phyloP scores from a whole-genome alignment of 345 rosid species.

The Toxicodendron radicans region DNA sequence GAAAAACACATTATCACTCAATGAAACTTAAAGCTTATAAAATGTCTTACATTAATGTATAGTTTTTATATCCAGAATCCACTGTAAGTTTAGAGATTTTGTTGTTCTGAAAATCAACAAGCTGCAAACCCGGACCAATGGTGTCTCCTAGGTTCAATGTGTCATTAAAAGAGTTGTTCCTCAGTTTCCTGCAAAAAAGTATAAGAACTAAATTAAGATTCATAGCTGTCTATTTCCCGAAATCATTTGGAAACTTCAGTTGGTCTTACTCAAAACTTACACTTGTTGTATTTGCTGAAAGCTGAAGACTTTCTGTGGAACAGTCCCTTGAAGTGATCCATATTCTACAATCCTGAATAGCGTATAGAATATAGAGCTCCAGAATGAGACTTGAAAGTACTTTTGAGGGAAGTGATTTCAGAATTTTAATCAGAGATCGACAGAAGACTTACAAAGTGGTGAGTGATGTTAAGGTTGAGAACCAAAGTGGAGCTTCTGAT shows the following conservation, averaged over 20 bases:
- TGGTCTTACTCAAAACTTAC: conserved; percentile 44
- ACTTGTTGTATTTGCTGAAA: conserved; percentile 77
- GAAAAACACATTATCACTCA: not conserved
- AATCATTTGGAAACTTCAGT: not conserved
- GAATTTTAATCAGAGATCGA: conserved; percentile 6
- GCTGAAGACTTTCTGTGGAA: conserved; percentile 64
- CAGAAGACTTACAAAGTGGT: conserved; percentile 68
- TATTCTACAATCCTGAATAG: conserved; percentile 65
- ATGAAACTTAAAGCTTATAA: conserved; percentile 4
- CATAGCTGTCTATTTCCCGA: conserved; percentile 1
- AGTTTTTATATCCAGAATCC: conserved; percentile 51
- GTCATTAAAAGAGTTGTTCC: conserved; percentile 67
- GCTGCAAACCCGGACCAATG: conserved; percentile 55
- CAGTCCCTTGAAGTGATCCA: conserved; percentile 67
- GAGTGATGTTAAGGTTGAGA: conserved; percentile 78
- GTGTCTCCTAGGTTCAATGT: conserved; percentile 57
- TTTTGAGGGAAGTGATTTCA: not conserved
- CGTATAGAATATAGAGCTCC: conserved; percentile 7
- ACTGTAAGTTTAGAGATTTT: conserved; percentile 65
- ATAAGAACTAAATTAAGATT: conserved; percentile 6
- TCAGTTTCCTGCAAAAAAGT: conserved; percentile 54
- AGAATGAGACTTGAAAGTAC: conserved; percentile 6
- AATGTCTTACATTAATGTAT: conserved; percentile 54
- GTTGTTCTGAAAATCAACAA: conserved; percentile 75
- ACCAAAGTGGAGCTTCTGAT: conserved; percentile 77